Evolutionary conservation across 805 yeast genomes (phyloP).

Genomic region (Suhomyces tanzawaensis): DNA sequence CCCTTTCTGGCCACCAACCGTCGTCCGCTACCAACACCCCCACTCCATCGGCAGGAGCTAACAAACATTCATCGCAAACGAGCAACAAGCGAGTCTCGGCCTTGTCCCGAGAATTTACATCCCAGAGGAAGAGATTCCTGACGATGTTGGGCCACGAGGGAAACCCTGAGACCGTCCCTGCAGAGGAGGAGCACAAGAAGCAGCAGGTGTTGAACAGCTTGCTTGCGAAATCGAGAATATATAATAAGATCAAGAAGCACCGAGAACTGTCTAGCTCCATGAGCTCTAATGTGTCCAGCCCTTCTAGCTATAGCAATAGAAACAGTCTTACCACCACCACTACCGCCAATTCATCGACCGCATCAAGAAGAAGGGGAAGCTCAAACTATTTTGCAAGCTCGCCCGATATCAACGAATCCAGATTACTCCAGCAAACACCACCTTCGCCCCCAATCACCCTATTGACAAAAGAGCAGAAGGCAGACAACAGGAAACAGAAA

Average conservation of each 20-base stretch:
- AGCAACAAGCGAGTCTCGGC: slow-evolving; percentile 3
- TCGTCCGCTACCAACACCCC: neutral
- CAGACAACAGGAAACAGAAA: slow-evolving; percentile 32
- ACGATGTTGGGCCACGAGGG: slow-evolving; percentile 6
- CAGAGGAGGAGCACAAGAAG: slow-evolving; percentile 17
- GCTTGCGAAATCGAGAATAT: slow-evolving; percentile 34
- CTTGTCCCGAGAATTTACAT: slow-evolving; percentile 1
- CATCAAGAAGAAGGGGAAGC: slow-evolving; percentile 19
- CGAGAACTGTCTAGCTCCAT: slow-evolving; percentile 35
- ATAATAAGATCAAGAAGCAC: slow-evolving; percentile 35
- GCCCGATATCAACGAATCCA: slow-evolving; percentile 10
- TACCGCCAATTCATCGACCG: slow-evolving; percentile 18
- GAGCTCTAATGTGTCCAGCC: slow-evolving; percentile 19
- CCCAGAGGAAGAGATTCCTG: slow-evolving; percentile 9
- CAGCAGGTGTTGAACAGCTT: slow-evolving; percentile 21
- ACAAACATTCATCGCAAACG: slow-evolving; percentile 1
- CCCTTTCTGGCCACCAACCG: neutral
- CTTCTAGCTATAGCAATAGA: slow-evolving; percentile 18
- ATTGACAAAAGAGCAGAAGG: slow-evolving; percentile 19
- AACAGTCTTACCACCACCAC: slow-evolving; percentile 23
- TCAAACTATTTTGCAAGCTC: slow-evolving; percentile 9
- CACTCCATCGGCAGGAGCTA: neutral
- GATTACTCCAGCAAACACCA: slow-evolving; percentile 9
- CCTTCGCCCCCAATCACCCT: slow-evolving; percentile 11
- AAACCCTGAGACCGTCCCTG: neutral